Percentiles rank a stretch among this genome's conserved stretches.
These are phyloP conservation scores for Hanseniaspora meyeri DNA, from an alignment of 805 yeast genomes.

Conservation along the genomic window DNA sequence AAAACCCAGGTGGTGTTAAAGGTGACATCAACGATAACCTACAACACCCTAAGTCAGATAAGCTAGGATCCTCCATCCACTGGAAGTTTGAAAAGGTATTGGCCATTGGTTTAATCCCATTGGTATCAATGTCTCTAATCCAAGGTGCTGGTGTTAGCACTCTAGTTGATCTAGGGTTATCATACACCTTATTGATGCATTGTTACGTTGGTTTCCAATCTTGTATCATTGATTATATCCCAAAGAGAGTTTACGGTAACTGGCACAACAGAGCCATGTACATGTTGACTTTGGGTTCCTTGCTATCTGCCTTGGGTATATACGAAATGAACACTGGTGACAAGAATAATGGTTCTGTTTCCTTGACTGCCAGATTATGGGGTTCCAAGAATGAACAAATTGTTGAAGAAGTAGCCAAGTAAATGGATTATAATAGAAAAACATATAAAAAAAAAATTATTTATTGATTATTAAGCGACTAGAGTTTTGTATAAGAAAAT, in stretches of 20 bases:
- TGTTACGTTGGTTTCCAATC: constrained; percentile 77
- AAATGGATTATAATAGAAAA: background rate
- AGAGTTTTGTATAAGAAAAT: too few relatives aligned
- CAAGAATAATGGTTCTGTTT: constrained; percentile 64
- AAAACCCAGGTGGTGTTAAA: constrained; percentile 79
- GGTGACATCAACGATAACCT: constrained; percentile 93
- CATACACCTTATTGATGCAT: constrained; percentile 59
- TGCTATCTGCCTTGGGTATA: constrained; percentile 61
- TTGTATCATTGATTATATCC: constrained; percentile 88
- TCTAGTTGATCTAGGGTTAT: constrained; percentile 57
- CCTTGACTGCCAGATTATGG: constrained; percentile 56
- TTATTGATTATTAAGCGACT: background rate
- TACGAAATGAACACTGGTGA: constrained; percentile 56
- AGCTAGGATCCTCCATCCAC: constrained; percentile 73
- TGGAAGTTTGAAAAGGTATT: constrained; percentile 82
- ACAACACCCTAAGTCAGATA: constrained; percentile 48
- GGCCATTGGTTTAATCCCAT: constrained; percentile 62
- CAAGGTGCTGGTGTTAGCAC: constrained; percentile 57
- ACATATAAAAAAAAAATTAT: background rate
- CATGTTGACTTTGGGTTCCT: constrained; percentile 60
- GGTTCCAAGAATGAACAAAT: constrained; percentile 17
- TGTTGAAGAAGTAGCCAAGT: background rate
- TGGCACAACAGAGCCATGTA: constrained; percentile 59
- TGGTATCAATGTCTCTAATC: constrained; percentile 61
- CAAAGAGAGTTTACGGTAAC: constrained; percentile 68